phyloP scores from a whole-genome alignment of 1,284 basidiomycete genomes.

The Trichosporon sp. region DNA sequence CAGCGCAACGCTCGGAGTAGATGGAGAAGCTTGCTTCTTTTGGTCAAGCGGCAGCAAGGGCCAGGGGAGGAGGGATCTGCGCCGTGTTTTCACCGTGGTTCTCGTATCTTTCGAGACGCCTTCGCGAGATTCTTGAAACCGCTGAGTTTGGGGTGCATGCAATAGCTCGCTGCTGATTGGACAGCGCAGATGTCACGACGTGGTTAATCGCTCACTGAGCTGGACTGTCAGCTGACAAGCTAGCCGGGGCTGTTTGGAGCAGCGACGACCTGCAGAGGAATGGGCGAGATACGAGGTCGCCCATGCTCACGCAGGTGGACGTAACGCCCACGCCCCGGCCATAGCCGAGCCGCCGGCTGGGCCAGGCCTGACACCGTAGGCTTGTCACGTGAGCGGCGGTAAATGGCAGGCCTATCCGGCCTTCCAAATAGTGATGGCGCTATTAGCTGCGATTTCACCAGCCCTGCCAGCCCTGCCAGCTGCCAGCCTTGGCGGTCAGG shows the following conservation, averaged over 20 bases:
- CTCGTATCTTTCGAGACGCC: no score
- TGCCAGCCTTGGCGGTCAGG: background rate
- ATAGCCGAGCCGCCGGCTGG: background rate
- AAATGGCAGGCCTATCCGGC: background rate
- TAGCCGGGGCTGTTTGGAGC: no score
- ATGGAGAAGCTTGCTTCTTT: background rate
- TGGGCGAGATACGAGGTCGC: background rate
- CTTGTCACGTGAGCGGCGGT: background rate
- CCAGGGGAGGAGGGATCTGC: background rate
- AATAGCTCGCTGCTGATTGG: background rate
- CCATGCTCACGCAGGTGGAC: background rate
- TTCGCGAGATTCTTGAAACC: background rate
- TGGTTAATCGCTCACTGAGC: no score
- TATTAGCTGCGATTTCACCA: background rate
- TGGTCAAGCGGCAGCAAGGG: background rate
- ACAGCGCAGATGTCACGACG: background rate
- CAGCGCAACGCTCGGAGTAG: no score
- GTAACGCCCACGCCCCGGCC: background rate
- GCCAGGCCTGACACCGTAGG: background rate
- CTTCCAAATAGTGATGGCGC: slow-evolving; percentile 4
- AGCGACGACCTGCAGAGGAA: background rate
- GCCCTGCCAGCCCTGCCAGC: background rate
- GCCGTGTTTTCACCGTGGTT: no score
- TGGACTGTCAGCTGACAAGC: background rate
- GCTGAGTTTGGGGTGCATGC: no score